Conservation (phyloP, 345 rosid species). For the Theobroma cacao region DNA sequence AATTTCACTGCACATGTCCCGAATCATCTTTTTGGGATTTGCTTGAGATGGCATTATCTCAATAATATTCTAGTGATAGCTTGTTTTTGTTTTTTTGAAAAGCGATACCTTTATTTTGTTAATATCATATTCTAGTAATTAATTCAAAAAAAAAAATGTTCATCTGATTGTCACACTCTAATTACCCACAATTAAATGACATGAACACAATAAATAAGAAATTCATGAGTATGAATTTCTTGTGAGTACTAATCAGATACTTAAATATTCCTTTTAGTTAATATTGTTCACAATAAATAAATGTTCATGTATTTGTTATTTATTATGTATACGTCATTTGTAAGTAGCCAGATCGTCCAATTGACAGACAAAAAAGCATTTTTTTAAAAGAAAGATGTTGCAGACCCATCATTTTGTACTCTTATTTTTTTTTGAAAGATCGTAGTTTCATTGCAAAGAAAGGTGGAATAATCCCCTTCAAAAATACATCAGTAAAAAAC, state of each 20-base stretch:
- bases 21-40: slow-evolving; percentile 12
- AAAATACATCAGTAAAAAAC: no score
- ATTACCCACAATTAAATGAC: neutral
- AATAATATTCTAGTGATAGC: slow-evolving; percentile 11
- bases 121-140: slow-evolving; percentile 6
- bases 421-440: no score
- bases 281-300: neutral
- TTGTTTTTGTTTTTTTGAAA: no score
- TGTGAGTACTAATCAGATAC: neutral
- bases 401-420: no score
- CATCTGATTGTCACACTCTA: neutral
- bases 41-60: neutral
- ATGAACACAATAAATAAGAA: neutral
- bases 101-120: slow-evolving; percentile 12
- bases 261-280: neutral
- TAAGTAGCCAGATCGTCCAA: neutral
- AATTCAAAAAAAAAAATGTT: neutral
- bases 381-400: no score
- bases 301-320: neutral
- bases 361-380: neutral
- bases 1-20: slow-evolving; percentile 3
- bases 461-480: no score
- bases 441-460: no score
- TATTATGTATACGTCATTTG: neutral
- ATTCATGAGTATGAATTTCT: neutral